Evolutionary conservation across 331 rosid species (phyloP).

Genomic region (Malus hybrid): DNA sequence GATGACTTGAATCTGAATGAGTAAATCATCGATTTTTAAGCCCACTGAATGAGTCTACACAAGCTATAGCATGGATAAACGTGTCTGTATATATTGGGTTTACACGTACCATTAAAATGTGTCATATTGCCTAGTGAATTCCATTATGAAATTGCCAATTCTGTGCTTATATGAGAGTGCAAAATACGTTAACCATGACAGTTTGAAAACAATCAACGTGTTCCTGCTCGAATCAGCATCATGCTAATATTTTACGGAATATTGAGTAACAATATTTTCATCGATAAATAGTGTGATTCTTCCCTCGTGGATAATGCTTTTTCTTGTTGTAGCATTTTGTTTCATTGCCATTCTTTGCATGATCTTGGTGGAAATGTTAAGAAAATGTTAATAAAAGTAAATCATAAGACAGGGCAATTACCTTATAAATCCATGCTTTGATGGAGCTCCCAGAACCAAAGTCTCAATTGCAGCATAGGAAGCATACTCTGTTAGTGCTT

Average conservation of each 20-base stretch:
- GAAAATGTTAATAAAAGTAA: not conserved
- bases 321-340: not conserved
- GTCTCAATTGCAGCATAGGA: slow-evolving; percentile 76
- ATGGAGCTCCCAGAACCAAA: slow-evolving; percentile 67
- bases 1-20: slow-evolving; percentile 67
- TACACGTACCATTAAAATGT: not conserved
- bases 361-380: not conserved
- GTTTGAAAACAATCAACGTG: not conserved
- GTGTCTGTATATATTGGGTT: not conserved
- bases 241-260: not conserved
- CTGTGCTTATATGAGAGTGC: not conserved
- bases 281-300: not conserved
- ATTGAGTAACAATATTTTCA: not conserved
- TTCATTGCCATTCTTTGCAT: not conserved
- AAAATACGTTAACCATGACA: not conserved
- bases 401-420: not conserved
- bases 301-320: not conserved
- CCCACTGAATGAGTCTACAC: not conserved
- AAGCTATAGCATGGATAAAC: not conserved
- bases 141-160: too few species aligned
- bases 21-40: not conserved
- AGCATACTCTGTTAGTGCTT: slow-evolving; percentile 70
- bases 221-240: not conserved
- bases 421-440: slow-evolving; percentile 87
- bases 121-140: not conserved